Evolutionary conservation across 1,139 yeast genomes (phyloP), one percentile per base, ranked within the genome.

Genomic region (Blastobotrys proliferans): DNA sequence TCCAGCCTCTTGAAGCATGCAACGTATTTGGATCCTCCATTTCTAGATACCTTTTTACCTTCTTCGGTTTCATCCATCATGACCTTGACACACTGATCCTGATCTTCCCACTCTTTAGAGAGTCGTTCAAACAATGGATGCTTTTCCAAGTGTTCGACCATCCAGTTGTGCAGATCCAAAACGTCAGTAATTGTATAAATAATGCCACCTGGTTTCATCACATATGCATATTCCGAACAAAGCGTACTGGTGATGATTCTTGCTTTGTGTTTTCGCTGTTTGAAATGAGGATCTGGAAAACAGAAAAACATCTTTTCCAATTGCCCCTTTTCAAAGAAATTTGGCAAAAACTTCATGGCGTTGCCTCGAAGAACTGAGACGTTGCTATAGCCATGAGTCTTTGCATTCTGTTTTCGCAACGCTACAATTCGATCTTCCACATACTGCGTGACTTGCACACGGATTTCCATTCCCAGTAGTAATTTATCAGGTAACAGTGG

Each of bases 281-380:
- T 92, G 72, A 92, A 92, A 64, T 94, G 98, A 11, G 99, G 99
- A 66, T 92, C 99, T 16, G 99, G 99, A 75, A 92, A 92, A 66
- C 98, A 94, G 69, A 94, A 92, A 66, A 92, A 92, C 79, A 92
- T 85, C 70, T 92, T 92, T 30, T 82, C 78, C 43, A 92, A 70
- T 63, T 67, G 73, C 4, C 81, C 81, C 63, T 83, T 81, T 45
- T 73, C 70, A 68, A 94, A 92, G 63, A 94, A 92, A 63, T 92
- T 92, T 25, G 98, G 97, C 51, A 90, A 69, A 60, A 92, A 92
- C 66, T 92, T 92, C 98, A 94, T 94, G 33, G 97, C 95, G 62
- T 92, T 92, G 20, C 94, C 97, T 61, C 99, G 75, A 44, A 92
- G 69, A 3, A 92, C 97, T 14, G 88, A 82, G 41, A 92, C 83